Conservation (phyloP, 1,139 yeast species). For the Magnusiomyces magnusii region DNA sequence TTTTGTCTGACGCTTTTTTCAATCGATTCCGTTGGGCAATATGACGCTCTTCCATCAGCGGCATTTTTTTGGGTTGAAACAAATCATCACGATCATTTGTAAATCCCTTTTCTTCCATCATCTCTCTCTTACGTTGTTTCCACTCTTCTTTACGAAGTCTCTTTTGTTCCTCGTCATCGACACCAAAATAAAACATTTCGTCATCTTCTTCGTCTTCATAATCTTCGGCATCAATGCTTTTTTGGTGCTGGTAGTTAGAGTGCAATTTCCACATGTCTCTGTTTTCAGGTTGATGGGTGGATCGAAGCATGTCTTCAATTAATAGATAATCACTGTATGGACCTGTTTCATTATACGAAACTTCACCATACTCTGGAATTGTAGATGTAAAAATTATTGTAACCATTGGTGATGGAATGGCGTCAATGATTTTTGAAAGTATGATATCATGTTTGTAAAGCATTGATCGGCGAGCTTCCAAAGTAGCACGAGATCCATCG, state of each 20-base stretch:
- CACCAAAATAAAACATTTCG: not conserved
- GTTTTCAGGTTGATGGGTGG: conserved; percentile 24
- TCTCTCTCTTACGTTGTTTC: not conserved
- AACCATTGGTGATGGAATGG: conserved; percentile 29
- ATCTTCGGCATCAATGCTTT: not conserved
- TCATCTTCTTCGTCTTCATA: not conserved
- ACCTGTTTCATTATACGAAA: conserved; percentile 9
- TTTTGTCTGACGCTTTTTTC: not conserved
- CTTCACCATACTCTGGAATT: conserved; percentile 18
- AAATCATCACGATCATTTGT: not conserved
- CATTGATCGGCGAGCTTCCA: conserved; percentile 28
- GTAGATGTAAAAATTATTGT: conserved; percentile 26
- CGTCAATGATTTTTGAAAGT: conserved; percentile 28
- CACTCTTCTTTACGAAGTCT: not conserved
- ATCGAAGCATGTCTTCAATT: conserved; percentile 26
- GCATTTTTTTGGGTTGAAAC: not conserved
- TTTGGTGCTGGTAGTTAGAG: conserved; percentile 3
- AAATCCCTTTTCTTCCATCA: not conserved
- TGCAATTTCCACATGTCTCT: conserved; percentile 23
- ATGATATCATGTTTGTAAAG: conserved; percentile 44
- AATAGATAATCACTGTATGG: conserved; percentile 19
- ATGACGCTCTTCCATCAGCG: not conserved
- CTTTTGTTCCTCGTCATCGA: not conserved
- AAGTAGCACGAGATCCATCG: conserved; percentile 24
- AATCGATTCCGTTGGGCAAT: not conserved